Base-by-base conservation (phyloP, 176 grass and related monocot genomes). In the Paspalum notatum region DNA sequence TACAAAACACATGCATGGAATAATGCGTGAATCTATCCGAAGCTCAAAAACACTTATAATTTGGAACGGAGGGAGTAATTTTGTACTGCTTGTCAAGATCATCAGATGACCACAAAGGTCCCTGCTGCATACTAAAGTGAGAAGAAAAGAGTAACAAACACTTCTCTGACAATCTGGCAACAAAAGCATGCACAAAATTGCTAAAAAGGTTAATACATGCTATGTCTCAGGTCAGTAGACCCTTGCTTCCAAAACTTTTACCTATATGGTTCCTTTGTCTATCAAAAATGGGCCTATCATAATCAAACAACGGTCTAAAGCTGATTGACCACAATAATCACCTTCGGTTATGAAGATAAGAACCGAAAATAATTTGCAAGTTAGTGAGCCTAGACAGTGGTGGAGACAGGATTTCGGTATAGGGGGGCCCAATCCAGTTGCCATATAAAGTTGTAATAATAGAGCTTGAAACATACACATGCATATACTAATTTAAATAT, bases 161-260 rank as follows among this genome's bases (percentile, higher is more conserved):
- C 51, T 69, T 22, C 56, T 59, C 60, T 21, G 37, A 22, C 32
- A 75, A 59, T 55, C 20, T 75, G 12, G 60, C 16, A 75, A 82
- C 54, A 61, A 69, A 82, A 67, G 18, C 71, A 68, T 52, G 62
- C 44, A 60, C 51, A 54, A 58, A 50, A 51, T 87, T 75, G 46
- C 32, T 75, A 68, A 72, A 24, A 27, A 12, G 52, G 70, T 12
- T 32, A 26, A 72, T 39, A n/a, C 14, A 18, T 11, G 48, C 27
- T 52, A 72, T 72, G 17, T n/a, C 7, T 26, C 58, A 79, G 12
- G 47, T 45, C 41, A 73, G 49, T 27, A 17, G 8, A 39, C 11
- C 46, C 21, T 72, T 21, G 42, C 44, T 46, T 73, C 49, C 11
- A 70, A 26, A 26, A 6, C 4, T 43, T 13, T 43, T 20, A 68